Evolutionary conservation across 768 basidiomycete genomes (phyloP).

Genomic region (Galerina sulciceps): DNA sequence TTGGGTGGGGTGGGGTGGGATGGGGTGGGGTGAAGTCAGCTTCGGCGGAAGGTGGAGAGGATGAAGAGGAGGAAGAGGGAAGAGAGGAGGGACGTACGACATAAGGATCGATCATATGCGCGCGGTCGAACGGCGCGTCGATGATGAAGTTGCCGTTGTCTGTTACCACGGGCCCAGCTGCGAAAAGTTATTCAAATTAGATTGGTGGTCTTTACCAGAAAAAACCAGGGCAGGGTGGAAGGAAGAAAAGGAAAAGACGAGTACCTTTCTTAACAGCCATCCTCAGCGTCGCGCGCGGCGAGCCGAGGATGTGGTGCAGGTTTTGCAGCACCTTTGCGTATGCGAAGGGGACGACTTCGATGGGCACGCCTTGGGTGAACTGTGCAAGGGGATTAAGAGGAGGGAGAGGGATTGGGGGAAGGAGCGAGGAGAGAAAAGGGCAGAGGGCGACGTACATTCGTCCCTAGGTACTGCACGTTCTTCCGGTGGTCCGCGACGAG

Average conservation of each 20-base stretch:
- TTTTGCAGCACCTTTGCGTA: conserved; percentile 86
- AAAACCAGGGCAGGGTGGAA: too few species aligned
- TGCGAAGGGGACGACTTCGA: conserved; percentile 97
- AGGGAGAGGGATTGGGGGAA: not conserved
- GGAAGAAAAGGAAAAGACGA: not conserved
- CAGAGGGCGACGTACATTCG: conserved; percentile 60
- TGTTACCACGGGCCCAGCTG: conserved; percentile 93
- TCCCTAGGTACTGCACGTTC: conserved; percentile 81
- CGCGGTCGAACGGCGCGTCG: conserved; percentile 86
- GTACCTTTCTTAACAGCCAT: conserved; percentile 87
- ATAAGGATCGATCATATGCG: conserved; percentile 69
- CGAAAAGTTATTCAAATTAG: not conserved
- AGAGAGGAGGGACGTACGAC: conserved; percentile 41
- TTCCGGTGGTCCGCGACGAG: conserved; percentile 96
- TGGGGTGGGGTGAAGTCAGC: too few species aligned
- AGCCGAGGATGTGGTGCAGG: conserved; percentile 62
- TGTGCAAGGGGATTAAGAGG: too few species aligned
- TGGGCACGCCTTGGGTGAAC: conserved; percentile 90
- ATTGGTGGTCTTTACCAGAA: too few species aligned
- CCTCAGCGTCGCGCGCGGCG: conserved; percentile 75
- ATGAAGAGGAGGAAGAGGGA: not conserved
- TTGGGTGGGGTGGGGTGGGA: too few species aligned
- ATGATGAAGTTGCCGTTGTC: conserved; percentile 99
- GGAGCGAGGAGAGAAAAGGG: not conserved
- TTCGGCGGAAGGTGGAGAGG: too few species aligned